Base-by-base conservation (phyloP, 208 protist species). In the Wallacemonas collosoma region DNA sequence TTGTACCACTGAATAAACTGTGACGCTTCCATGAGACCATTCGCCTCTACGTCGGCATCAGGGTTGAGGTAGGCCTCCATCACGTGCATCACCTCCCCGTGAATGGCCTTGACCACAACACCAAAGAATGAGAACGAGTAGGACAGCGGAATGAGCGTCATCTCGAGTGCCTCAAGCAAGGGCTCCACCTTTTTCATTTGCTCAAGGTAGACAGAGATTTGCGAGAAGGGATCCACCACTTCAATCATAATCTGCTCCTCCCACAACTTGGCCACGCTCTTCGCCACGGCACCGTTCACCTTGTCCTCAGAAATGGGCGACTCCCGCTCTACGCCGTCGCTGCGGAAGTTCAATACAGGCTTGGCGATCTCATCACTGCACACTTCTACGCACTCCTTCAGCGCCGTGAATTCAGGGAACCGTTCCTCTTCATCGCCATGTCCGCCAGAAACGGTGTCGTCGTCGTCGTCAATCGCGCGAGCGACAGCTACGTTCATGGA, bases 1-100 rank as follows among this genome's bases (percentile, higher is more conserved):
- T 85, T 87, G 74, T 96, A 96, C 92, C 92, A 96, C 70, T 88
- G 83, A 43, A 92, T 73, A 62, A 96, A 96, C 53, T 93, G 69
- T 15, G 87, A 91, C 5, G 89, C 92, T 68, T 93, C 89, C 61
- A 96, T 83, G 11, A 96, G 76, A 5, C 69, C 78, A 41, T 87
- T 93, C 44, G 89, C 89, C 68, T 87, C 86, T 26, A 91, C 73
- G 26, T 86, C 82, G 35, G 72, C 69, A 38, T 76, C 75, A 7
- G 83, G 75, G 71, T 89, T 83, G 1, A 85, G 68, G 72, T 90
- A 94, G 55, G 76, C 66, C 47, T 87, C 69, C 77, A 96, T 80
- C 53, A 89, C 83, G 64, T 78, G 79, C 82, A 94, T 85, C 75
- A 94, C 88, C 75, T 92, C 87, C 39, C 55, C 68, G 66, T 96